Base-by-base conservation (phyloP, 768 basidiomycete species). In the Cyathus striatus region DNA sequence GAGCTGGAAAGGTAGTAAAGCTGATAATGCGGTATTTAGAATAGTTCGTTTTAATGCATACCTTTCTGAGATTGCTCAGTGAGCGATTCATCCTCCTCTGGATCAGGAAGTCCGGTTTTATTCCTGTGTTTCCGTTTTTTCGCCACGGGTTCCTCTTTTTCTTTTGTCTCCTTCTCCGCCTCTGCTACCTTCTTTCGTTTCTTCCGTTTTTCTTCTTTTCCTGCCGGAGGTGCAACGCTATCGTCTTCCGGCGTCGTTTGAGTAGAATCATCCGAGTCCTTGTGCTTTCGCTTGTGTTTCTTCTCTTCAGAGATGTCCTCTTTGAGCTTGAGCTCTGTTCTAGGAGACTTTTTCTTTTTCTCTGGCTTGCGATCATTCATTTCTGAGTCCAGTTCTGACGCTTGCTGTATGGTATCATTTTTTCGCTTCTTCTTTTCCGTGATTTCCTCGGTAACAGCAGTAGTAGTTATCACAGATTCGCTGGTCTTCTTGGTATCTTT, bases 81-180 rank as follows among this genome's bases (percentile, higher is more conserved):
- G 23, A 73, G 53, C 20, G 60, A 43, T 12, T 60, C 38, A 51
- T 74, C 72, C 6, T 61, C 62, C 33, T 56, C 44, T 22, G 74
- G 74, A 57, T 76, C 69, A 24, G 60, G 56, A 45, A 72, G 68
- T 23, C 64, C 64, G n/a, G 70, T 70, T 45, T 57, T 65, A 46
- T 73, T 73, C n/a, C n/a, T n/a, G n/a, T n/a, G n/a, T 46, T 63
- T 70, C 40, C 53, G 65, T 51, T 64, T 73, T 49, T 64, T 70
- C 42, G 50, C 49, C 20, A 2, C 36, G 7, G 24, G 41, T 7
- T 23, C 14, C 18, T 5, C 20, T 22, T 45, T 46, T 6, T 39
- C 33, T 17, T 43, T 43, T 10, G 41, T 49, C 17, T 12, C 34
- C 35, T 47, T 47, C n/a, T 24, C 38, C 16, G 44, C 42, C 35